Base-by-base conservation (phyloP, 1,284 basidiomycete species). In the Irpex sp. region DNA sequence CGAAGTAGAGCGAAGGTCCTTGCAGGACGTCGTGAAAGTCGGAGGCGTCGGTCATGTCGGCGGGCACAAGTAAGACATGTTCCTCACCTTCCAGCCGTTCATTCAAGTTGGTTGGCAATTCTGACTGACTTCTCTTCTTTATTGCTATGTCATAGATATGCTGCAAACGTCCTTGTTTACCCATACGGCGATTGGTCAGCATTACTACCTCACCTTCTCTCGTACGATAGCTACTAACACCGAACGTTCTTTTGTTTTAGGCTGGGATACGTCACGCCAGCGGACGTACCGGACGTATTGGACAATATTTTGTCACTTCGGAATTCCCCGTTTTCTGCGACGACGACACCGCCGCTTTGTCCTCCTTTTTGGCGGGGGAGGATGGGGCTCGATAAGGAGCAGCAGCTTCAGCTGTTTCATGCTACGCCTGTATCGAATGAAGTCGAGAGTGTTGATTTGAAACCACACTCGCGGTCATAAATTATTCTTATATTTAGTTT, bases 41-140 rank as follows among this genome's bases (percentile, higher is more conserved):
- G 84, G 84, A 1, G 86, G 92, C 67, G 83, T 91, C 11, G 89
- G 83, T 1, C 93, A 95, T 76, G 88, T 95, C 52, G 93, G 93
- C 1, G 92, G 92, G 26, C 93, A 96, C 77, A 84, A 91, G 91
- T 94, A 73, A 72, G 88, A 79, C 52, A 38, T 19, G 36, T 47
- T 65, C 36, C 44, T 62, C 66, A n/a, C 61, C 64, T 60, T 37
- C n/a, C 56, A 26, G 4, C 26, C 34, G 17, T 19, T 48, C n/a
- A 44, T 11, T 17, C 5, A 38, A 26, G n/a, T 34, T 9, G 49
- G 8, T 51, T 51, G 57, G 54, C 5, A 26, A 26, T 52, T 52
- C 49, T 26, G 49, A 26, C 49, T 26, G 49, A 26, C 21, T 26
- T 19, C 49, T 9, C 9, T 17, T 19, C 49, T 52, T 26, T 9